phyloP scores from a whole-genome alignment of 805 yeast species.

The Wickerhamiella sergipiensis region DNA sequence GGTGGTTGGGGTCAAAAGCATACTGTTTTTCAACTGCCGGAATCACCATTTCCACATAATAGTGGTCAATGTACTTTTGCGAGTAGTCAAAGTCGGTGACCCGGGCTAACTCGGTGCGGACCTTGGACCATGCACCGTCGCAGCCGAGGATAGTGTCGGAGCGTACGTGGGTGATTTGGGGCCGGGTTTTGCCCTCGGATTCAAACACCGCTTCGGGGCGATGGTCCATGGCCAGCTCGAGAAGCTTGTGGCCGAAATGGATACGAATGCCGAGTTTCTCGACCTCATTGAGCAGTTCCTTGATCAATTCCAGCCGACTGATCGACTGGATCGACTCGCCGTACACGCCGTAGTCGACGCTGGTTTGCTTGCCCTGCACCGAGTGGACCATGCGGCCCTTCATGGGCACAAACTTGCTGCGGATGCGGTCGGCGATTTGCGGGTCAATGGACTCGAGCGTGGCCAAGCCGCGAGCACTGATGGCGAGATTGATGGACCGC shows the following conservation, averaged over 20 bases:
- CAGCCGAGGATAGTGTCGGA: slow-evolving; percentile 64
- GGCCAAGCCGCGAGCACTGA: slow-evolving; percentile 69
- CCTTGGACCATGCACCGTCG: slow-evolving; percentile 73
- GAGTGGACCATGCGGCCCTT: slow-evolving; percentile 83
- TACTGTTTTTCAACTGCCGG: slow-evolving; percentile 41
- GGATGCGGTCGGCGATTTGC: slow-evolving; percentile 40
- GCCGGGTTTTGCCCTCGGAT: slow-evolving; percentile 4
- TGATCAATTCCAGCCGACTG: slow-evolving; percentile 60
- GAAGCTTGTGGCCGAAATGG: slow-evolving; percentile 44
- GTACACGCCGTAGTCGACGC: slow-evolving; percentile 64
- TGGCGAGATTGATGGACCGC: slow-evolving; percentile 70
- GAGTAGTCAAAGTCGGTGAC: slow-evolving; percentile 50
- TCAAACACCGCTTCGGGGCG: slow-evolving; percentile 16
- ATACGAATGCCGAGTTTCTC: slow-evolving; percentile 35
- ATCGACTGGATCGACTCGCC: slow-evolving; percentile 81
- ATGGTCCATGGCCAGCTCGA: slow-evolving; percentile 6
- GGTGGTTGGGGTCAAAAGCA: slow-evolving; percentile 53
- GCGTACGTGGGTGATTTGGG: background rate
- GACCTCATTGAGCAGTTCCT: slow-evolving; percentile 48
- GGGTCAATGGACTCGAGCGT: slow-evolving; percentile 53
- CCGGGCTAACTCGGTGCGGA: slow-evolving; percentile 56
- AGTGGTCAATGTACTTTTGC: slow-evolving; percentile 73
- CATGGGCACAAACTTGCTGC: slow-evolving; percentile 66
- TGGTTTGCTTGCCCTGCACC: slow-evolving; percentile 41
- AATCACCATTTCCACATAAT: slow-evolving; percentile 67